A percentile compares a stretch with the other conserved stretches of the same genome.
Conservation (phyloP, 1,139 yeast genomes). For the Scheffersomyces stambukii region DNA sequence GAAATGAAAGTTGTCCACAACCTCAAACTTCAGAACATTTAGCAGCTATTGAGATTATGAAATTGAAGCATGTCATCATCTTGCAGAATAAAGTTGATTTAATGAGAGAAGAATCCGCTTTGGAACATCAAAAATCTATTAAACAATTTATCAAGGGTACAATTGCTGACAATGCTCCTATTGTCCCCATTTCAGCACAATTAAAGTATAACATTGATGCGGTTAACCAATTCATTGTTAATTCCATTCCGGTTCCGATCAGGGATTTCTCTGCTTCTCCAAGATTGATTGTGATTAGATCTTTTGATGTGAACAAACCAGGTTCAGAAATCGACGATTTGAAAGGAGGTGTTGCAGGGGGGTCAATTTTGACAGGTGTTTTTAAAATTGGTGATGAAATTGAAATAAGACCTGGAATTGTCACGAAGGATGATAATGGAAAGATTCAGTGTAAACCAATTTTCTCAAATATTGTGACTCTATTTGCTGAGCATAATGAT, state of each 20-base stretch:
- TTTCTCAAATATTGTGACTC: slow-evolving; percentile 86
- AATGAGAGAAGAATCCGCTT: slow-evolving; percentile 95
- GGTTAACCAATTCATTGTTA: slow-evolving; percentile 93
- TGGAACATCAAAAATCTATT: slow-evolving; percentile 92
- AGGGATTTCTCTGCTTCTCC: slow-evolving; percentile 95
- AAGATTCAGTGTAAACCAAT: slow-evolving; percentile 95
- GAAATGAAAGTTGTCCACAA: slow-evolving; percentile 99
- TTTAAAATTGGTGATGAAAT: slow-evolving; percentile 96
- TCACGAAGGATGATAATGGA: slow-evolving; percentile 89
- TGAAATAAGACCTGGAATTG: slow-evolving; percentile 98
- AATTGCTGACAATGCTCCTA: slow-evolving; percentile 98
- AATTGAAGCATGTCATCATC: slow-evolving; percentile 92
- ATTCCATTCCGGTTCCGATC: slow-evolving; percentile 92
- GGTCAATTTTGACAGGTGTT: slow-evolving; percentile 95
- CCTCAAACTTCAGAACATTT: slow-evolving; percentile 99
- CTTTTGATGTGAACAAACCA: slow-evolving; percentile 98
- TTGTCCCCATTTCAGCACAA: slow-evolving; percentile 98
- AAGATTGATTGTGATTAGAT: slow-evolving; percentile 93
- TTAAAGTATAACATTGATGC: slow-evolving; percentile 98
- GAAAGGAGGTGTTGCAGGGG: slow-evolving; percentile 99
- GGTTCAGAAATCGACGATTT: slow-evolving; percentile 97
- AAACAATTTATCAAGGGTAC: slow-evolving; percentile 94
- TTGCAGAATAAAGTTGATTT: slow-evolving; percentile 97
- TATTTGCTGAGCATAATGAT: slow-evolving; percentile 97
- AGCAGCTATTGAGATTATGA: slow-evolving; percentile 99